Percentiles rank a stretch among this genome's conserved stretches.
These are phyloP conservation scores for Diospyros kaki DNA, from an alignment of 148 eudicot genomes.

Conservation along the genomic window DNA sequence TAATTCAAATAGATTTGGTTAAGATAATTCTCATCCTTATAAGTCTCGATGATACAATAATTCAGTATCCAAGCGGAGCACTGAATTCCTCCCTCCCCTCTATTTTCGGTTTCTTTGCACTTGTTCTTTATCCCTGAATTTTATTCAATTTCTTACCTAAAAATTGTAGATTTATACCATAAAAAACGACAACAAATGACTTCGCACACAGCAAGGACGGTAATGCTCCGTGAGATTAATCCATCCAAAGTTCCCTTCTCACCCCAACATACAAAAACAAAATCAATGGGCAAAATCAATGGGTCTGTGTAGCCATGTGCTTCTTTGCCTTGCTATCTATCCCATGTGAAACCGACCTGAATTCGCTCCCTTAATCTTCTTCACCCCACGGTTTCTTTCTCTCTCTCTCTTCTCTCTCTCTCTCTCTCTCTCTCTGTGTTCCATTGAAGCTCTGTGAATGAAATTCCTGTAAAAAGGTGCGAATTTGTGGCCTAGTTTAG, in stretches of 20 bases:
- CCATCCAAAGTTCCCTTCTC: background rate
- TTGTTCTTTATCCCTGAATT: no score
- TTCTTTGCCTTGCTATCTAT: background rate
- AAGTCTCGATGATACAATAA: no score
- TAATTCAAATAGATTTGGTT: no score
- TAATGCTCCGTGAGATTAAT: background rate
- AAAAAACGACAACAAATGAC: no score
- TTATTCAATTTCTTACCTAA: background rate
- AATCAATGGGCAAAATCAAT: background rate
- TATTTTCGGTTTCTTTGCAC: no score
- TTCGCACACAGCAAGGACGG: background rate
- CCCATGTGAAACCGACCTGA: background rate
- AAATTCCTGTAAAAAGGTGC: background rate
- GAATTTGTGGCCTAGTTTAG: background rate
- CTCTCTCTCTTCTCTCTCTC: background rate
- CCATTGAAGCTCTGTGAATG: slow-evolving; percentile 12
- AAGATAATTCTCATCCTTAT: no score
- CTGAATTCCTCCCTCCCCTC: no score
- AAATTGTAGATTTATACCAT: no score
- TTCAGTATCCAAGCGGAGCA: no score
- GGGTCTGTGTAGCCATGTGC: background rate
- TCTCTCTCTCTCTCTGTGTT: background rate
- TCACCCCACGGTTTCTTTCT: background rate
- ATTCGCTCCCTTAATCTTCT: background rate
- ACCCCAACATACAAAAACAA: background rate